Evolutionary conservation across 129 eudicot genomes (phyloP), one percentile per base, ranked within the genome.

Genomic region (Lonicera japonica): DNA sequence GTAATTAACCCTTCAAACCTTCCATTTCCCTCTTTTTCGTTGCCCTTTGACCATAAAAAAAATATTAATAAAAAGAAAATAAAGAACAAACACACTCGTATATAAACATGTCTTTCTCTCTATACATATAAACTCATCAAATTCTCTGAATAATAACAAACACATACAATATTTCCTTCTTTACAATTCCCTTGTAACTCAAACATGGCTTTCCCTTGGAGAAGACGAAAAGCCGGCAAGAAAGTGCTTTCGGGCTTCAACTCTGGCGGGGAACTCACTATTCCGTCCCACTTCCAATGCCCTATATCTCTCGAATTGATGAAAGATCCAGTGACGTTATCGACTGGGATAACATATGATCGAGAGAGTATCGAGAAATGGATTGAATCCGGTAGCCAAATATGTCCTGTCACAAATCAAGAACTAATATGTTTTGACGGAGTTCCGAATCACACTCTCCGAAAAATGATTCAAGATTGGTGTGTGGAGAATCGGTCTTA

Each of bases 391-490:
- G 94, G 99, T 3, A 78, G 81, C 19, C 62, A 66, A 22, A 94
- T 89, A 11, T 94, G 99, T 39, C 99, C 99, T 1, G 87, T 85
- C 19, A 94, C 96, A 1, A 88, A 85, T 58, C 92, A 80, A 62
- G 68, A 72, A 10, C 65, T 94, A 36, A 24, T 38, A 1, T 71
- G 39, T 40, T 72, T 81, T 39, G 96, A 88, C 11, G 78, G 54
- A 8, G 71, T 79, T 11, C 99, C 99, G 4, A 94, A 88, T 70
- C 95, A 88, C 47, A 59, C 82, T 66, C 62, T 88, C n/a, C 68
- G 99, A 34, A 75, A 82, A 62, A 85, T 94, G 96, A 94, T 94
- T 47, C 96, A 94, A 62, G 95, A 83, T 40, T 94, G 99, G 99
- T 94, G 96, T 34, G 99, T 94, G 0, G 74, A 72, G 64, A 80